These are phyloP conservation scores for Periconia macrospinosa DNA, from an alignment of 2,329 filamentous ascomycete genomes.

Conservation along the genomic window DNA sequence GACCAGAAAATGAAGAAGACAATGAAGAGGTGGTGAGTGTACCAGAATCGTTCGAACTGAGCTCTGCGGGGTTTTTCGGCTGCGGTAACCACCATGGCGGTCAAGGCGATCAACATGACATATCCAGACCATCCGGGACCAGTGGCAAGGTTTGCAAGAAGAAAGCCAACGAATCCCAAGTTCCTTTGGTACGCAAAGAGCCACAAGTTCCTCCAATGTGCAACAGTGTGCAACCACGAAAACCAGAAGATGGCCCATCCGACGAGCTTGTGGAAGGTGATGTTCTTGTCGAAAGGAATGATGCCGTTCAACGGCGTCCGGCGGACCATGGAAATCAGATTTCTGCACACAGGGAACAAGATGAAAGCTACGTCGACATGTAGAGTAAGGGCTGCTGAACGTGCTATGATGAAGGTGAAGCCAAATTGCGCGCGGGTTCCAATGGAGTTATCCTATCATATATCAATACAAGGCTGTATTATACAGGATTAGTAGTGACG, in stretches of 20 bases:
- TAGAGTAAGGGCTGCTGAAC: constrained; percentile 73
- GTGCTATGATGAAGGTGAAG: constrained; percentile 74
- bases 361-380: constrained; percentile 82
- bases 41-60: constrained; percentile 91
- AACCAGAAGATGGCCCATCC: constrained; percentile 90
- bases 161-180: constrained; percentile 75
- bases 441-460: constrained; percentile 62
- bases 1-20: constrained; percentile 90
- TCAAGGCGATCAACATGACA: constrained; percentile 77
- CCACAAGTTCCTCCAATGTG: constrained; percentile 87
- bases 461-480: constrained; percentile 6
- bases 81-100: constrained; percentile 77
- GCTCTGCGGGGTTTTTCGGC: constrained; percentile 75
- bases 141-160: constrained; percentile 75
- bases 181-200: constrained; percentile 72
- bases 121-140: constrained; percentile 87
- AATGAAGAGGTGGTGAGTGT: constrained; percentile 85
- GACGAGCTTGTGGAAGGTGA: constrained; percentile 82
- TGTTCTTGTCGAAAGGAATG: constrained; percentile 87
- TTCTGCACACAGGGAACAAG: constrained; percentile 80
- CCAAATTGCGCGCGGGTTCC: constrained; percentile 70
- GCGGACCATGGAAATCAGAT: constrained; percentile 77
- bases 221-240: constrained; percentile 82
- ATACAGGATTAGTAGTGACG: background rate
- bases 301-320: constrained; percentile 84